Evolutionary conservation across 2,329 filamentous ascomycete genomes (phyloP).

Genomic region (Hirsutella rhossiliensis): DNA sequence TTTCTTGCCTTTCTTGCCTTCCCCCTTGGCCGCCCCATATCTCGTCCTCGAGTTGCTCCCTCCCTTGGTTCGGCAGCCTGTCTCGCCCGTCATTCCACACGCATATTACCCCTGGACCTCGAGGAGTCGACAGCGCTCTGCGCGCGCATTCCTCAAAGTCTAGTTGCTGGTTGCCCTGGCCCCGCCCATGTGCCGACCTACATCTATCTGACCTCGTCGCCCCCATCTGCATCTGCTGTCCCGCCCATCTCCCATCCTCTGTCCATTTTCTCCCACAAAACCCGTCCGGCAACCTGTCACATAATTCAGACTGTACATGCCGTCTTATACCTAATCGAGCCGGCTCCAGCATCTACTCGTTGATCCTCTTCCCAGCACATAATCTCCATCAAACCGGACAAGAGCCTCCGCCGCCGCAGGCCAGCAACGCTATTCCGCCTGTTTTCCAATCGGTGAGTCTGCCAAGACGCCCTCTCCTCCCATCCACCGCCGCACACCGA

Average conservation of each 20-base stretch:
- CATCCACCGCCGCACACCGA: no score
- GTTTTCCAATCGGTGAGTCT: no score
- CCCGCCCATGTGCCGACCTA: neutral
- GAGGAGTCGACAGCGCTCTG: constrained; percentile 9
- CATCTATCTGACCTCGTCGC: constrained; percentile 2
- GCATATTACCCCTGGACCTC: constrained; percentile 15
- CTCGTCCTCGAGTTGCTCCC: neutral
- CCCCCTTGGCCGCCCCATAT: neutral
- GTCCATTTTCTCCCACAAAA: neutral
- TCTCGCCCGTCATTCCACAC: constrained; percentile 25
- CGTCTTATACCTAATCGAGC: constrained; percentile 6
- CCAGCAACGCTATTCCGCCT: no score
- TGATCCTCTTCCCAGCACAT: neutral
- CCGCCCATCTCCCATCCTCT: neutral
- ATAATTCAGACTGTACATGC: constrained; percentile 9
- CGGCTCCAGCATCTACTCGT: constrained; percentile 1
- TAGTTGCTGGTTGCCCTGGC: constrained; percentile 1
- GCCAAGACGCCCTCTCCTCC: neutral
- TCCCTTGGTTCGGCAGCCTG: constrained; percentile 11
- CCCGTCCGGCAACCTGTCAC: neutral
- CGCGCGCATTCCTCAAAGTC: constrained; percentile 6
- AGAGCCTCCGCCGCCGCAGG: no score
- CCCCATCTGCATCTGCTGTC: neutral
- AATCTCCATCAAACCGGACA: neutral
- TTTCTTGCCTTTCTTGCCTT: neutral